Evolutionary conservation across 2,329 filamentous ascomycete species (phyloP), one percentile per base, ranked within the genome.

Genomic region (Fusarium liriodendri): DNA sequence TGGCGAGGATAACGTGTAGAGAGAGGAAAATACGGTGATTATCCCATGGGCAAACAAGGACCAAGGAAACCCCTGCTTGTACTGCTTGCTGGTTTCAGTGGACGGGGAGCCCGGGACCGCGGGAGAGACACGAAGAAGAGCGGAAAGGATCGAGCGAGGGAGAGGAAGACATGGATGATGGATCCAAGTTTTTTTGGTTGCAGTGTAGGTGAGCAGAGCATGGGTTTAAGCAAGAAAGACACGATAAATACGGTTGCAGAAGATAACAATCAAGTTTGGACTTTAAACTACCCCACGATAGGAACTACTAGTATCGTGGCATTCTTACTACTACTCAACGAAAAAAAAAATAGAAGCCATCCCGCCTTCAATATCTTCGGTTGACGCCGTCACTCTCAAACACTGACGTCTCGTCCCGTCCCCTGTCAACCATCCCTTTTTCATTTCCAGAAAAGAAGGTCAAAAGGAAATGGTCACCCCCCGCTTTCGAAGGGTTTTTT

Each of bases 11-110:
- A 16, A 22, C 16, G 20, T 25, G 42, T 25, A 47, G 29, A 57
- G 16, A 47, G 29, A 57, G 16, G 18, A 38, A 52, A 33, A 38
- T n/a, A 40, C 38, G 27, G 20, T 50, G 32, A 55, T 37, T 37
- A 27, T 72, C 71, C 38, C 71, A 74, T 68, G 47, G 38, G 35
- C 37, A 40, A 40, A 40, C 38, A 40, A 40, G 38, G 38, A 40
- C 29, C 62, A 54, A 63, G 54, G 14, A 38, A 27, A 62, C 59
- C 71, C 71, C 50, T 74, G 71, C 61, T 45, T 32, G 7, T 45
- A 40, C 38, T 22, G 59, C 50, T 64, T 42, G 57, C 32, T 68
- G 61, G 63, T 74, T 74, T 74, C 71, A 74, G 71, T 69, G 67
- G 67, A 42, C 63, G 64, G 47, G 62, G 55, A 61, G 59, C 40